Evolutionary conservation across 441 rosid genomes (phyloP).

Genomic region (Theobroma grandiflorum): DNA sequence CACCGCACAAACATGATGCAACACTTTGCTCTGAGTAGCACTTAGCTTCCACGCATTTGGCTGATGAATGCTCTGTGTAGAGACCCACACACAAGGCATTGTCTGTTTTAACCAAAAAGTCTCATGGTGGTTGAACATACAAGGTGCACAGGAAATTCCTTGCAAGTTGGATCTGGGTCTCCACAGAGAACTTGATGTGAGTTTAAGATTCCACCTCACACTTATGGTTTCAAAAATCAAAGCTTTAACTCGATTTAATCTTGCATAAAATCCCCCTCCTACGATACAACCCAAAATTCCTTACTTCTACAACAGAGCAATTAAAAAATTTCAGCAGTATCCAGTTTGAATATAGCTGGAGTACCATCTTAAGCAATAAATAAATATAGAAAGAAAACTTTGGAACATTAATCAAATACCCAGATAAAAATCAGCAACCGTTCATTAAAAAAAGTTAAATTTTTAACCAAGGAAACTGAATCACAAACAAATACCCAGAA

Average conservation of each 20-base stretch:
- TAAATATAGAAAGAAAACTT: background rate
- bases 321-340: background rate
- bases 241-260: background rate
- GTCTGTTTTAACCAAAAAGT: no score
- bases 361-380: background rate
- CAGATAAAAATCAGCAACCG: background rate
- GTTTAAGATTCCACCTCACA: background rate
- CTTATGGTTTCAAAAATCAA: background rate
- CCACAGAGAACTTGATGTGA: background rate
- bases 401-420: background rate
- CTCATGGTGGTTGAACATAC: no score
- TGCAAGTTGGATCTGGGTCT: no score
- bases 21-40: no score
- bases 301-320: background rate
- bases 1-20: no score
- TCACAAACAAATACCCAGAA: constrained; percentile 25
- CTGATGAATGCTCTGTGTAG: no score
- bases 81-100: no score
- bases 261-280: background rate
- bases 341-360: background rate
- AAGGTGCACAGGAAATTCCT: no score
- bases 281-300: background rate
- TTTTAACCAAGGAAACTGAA: constrained; percentile 5
- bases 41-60: no score
- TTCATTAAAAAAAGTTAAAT: background rate